Conservation (phyloP, 495 filamentous ascomycete species). For the Rusavskia elegans region DNA sequence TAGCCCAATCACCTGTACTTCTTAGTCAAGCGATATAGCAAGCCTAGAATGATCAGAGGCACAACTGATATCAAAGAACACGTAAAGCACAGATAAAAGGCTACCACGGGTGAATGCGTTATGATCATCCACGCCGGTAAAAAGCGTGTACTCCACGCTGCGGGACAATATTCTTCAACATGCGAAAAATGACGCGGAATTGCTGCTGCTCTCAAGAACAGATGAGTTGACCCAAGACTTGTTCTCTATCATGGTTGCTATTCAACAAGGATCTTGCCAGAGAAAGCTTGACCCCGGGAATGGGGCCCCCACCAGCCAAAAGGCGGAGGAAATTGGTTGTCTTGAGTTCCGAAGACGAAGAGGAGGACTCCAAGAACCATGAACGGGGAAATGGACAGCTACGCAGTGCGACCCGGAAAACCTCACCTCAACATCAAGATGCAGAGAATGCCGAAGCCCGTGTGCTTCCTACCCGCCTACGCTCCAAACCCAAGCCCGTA, state of each 20-base stretch:
- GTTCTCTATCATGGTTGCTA: background rate
- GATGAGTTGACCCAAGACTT: background rate
- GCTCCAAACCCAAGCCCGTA: background rate
- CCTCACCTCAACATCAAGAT: conserved; percentile 3
- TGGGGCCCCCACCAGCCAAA: conserved; percentile 32
- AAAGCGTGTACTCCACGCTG: no score
- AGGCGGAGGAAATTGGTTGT: conserved; percentile 29
- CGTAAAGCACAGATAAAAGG: no score
- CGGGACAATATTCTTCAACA: no score
- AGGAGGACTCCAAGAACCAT: background rate
- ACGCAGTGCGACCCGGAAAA: background rate
- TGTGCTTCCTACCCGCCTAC: conserved; percentile 4
- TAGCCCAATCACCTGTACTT: no score
- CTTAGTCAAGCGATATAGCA: no score
- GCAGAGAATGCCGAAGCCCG: conserved; percentile 1
- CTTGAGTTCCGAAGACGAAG: conserved; percentile 28
- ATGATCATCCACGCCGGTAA: no score
- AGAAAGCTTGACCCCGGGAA: conserved; percentile 3
- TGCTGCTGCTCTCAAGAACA: background rate
- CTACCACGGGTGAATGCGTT: no score
- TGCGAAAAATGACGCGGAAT: no score
- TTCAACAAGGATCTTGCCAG: background rate
- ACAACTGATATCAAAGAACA: no score
- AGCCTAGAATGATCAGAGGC: no score
- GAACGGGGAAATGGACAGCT: background rate